A percentile compares a stretch with the other conserved stretches of the same genome.
Conservation (phyloP, 768 basidiomycete species). For the Hygrocybe punicea region DNA sequence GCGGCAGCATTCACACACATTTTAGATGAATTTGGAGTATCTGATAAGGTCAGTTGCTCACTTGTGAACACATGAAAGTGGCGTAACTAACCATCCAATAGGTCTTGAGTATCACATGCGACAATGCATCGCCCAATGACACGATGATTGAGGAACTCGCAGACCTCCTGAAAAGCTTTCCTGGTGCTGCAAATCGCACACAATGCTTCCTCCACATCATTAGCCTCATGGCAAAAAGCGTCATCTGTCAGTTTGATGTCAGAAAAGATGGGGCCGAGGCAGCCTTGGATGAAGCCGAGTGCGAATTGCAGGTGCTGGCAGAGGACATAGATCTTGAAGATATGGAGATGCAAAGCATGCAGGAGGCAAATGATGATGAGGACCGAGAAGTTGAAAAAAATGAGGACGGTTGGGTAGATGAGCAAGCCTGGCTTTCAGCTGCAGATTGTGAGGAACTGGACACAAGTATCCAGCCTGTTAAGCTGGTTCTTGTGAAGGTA, state of each 20-base stretch:
- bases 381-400: constrained; percentile 2
- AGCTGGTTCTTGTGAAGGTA: constrained; percentile 11
- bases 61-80: constrained; percentile 3
- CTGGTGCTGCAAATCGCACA: constrained; percentile 22
- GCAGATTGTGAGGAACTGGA: constrained; percentile 3
- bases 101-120: constrained; percentile 34
- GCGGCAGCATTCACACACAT: constrained; percentile 32
- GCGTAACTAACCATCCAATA: constrained; percentile 3
- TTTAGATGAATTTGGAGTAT: constrained; percentile 35
- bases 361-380: background rate
- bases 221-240: constrained; percentile 35
- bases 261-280: constrained; percentile 1
- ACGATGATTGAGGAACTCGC: constrained; percentile 31
- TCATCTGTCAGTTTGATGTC: constrained; percentile 36
- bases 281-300: constrained; percentile 1
- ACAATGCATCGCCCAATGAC: constrained; percentile 39
- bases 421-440: background rate
- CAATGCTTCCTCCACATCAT: constrained; percentile 42
- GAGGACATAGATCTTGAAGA: constrained; percentile 10
- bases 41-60: constrained; percentile 28
- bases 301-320: background rate
- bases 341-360: background rate
- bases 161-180: constrained; percentile 18
- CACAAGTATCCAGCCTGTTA: constrained; percentile 1
- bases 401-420: constrained; percentile 7